A percentile compares a stretch with the other conserved stretches of the same genome.
Conservation (phyloP, 768 basidiomycete species). For the Mycena albidolilacea region DNA sequence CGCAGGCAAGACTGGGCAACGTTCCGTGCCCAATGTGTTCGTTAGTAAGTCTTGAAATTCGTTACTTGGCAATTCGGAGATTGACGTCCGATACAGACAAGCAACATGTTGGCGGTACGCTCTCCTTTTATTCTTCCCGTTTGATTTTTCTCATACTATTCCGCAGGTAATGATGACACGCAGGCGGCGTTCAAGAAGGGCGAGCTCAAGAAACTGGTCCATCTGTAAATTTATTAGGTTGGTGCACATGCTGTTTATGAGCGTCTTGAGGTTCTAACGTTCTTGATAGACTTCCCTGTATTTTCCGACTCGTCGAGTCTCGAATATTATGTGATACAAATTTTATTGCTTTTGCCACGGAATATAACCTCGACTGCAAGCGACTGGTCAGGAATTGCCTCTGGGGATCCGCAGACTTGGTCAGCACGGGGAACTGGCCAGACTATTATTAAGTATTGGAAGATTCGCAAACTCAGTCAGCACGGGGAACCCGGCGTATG, state of each 20-base stretch:
- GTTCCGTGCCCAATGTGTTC: slow-evolving; percentile 73
- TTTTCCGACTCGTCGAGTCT: too few relatives aligned
- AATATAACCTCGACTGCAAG: background rate
- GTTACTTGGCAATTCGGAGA: background rate
- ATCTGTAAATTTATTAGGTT: slow-evolving; percentile 22
- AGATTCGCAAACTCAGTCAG: too few relatives aligned
- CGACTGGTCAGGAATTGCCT: too few relatives aligned
- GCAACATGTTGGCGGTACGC: slow-evolving; percentile 34
- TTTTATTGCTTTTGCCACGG: background rate
- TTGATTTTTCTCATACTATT: background rate
- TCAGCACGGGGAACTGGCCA: too few relatives aligned
- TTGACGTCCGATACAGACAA: slow-evolving; percentile 21
- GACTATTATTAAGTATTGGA: too few relatives aligned
- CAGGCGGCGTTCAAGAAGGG: slow-evolving; percentile 29
- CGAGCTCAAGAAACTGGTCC: slow-evolving; percentile 30
- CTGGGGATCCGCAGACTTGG: too few relatives aligned
- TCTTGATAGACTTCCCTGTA: background rate
- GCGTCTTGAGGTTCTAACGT: background rate
- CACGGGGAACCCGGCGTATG: too few relatives aligned
- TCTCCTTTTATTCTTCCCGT: background rate
- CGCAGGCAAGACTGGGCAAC: slow-evolving; percentile 61
- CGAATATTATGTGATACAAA: background rate
- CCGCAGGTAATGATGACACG: slow-evolving; percentile 35
- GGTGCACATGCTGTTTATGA: background rate
- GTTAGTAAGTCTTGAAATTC: slow-evolving; percentile 58